These are phyloP conservation scores for Glomus cerebriforme DNA, from an alignment of 192 early-diverging fungal species.

Conservation along the genomic window DNA sequence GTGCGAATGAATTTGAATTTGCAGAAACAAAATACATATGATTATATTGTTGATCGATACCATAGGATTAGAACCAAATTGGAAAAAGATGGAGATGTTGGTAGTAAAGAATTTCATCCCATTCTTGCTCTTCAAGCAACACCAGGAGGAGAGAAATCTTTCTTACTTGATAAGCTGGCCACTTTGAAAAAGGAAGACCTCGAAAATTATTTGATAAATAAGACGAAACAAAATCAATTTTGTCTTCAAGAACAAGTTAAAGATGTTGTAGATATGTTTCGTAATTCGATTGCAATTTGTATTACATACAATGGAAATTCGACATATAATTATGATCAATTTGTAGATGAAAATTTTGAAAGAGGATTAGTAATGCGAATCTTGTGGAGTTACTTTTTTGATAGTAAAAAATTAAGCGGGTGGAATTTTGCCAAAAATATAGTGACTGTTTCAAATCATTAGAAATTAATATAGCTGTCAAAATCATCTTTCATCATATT, in stretches of 20 bases:
- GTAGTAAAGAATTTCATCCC: not conserved
- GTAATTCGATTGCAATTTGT: no score
- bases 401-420: not conserved
- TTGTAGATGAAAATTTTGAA: not conserved
- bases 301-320: no score
- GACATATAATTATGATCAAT: no score
- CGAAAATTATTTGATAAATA: not conserved
- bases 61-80: not conserved
- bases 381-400: not conserved
- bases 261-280: no score
- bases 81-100: not conserved
- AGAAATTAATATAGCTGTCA: not conserved
- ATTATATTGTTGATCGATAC: not conserved
- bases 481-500: not conserved
- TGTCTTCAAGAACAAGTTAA: no score
- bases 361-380: not conserved
- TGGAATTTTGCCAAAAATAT: not conserved
- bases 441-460: not conserved
- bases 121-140: not conserved
- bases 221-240: no score
- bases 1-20: not conserved
- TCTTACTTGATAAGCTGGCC: conserved; percentile 12
- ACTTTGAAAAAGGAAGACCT: not conserved
- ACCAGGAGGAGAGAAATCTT: not conserved
- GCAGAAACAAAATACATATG: not conserved